Evolutionary conservation across 176 grass and related monocot genomes (phyloP), one percentile per base, ranked within the genome.

Genomic region (Thalia dealbata): DNA sequence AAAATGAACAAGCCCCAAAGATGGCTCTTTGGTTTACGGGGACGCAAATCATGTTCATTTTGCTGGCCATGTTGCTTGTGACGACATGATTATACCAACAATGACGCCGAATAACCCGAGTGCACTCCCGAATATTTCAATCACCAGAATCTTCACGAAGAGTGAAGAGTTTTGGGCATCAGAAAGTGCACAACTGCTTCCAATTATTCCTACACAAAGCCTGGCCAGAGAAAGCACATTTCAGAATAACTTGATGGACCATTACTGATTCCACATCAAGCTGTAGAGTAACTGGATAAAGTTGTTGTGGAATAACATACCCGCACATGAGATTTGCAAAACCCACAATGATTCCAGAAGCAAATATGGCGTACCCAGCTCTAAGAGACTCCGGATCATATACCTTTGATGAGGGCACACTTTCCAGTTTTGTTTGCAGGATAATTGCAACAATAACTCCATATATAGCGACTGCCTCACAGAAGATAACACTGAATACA

Each of bases 401-500:
- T 75, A 92, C 79, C 73, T 50, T 81, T 75, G 86, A 78, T 43
- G 82, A 26, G 78, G 87, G 89, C 50, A 92, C 93, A 62, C 93
- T 92, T 84, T 97, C 89, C 78, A 97, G 84, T 81, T 97, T 97
- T 41, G 93, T 97, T 81, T 97, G 95, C 52, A 97, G 84, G 75
- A 97, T 97, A 78, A 97, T 97, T 70, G 90, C 95, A 71, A 97
- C 95, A 3, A 97, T 97, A 28, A 97, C 95, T 80, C 95, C 95
- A 79, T 97, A 97, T 82, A 97, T 97, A 21, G 95, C 95, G 16
- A 97, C 95, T 60, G 95, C 95, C 79, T 97, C 90, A 70, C 95
- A 97, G 78, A 97, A 92, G 71, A 97, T 92, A n/a, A 97, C 95
- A 88, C 95, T 97, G 85, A 26, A 83, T 81, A 69, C 8, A 28